Percentiles rank a stretch among this genome's conserved stretches.
Conservation (phyloP, 768 basidiomycete genomes). For the Podaxis sp. region DNA sequence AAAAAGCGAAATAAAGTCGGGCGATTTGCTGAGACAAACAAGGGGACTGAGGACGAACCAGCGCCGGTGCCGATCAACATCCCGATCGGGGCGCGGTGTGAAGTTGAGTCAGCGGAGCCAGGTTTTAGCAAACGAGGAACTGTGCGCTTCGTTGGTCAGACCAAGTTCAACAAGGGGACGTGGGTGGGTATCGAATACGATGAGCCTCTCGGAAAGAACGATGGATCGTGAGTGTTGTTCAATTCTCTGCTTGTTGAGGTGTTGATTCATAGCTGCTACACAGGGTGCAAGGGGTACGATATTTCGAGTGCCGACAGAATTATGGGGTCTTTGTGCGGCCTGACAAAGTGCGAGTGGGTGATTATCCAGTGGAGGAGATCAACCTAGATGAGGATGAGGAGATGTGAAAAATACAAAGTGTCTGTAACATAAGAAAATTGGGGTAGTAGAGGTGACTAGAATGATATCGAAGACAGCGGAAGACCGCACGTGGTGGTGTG, state of each 20-base stretch:
- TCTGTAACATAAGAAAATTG: background rate
- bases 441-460: background rate
- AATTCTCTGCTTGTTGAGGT: background rate
- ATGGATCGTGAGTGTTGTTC: conserved; percentile 73
- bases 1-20: conserved; percentile 86
- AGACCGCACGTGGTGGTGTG: conserved; percentile 22
- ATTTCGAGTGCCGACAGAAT: conserved; percentile 74
- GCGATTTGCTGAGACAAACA: conserved; percentile 65
- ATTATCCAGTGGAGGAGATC: conserved; percentile 83
- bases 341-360: conserved; percentile 76
- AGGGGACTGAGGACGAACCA: conserved; percentile 23
- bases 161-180: conserved; percentile 66
- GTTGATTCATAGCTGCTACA: conserved; percentile 4
- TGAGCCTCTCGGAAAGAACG: conserved; percentile 93
- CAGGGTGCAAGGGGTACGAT: conserved; percentile 82
- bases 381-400: conserved; percentile 72
- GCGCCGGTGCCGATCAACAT: conserved; percentile 40
- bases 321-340: conserved; percentile 86
- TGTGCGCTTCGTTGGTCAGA: conserved; percentile 80
- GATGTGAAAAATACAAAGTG: conserved; percentile 37
- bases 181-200: conserved; percentile 97
- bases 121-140: conserved; percentile 76
- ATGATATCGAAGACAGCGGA: conserved; percentile 8
- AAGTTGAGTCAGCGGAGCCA: conserved; percentile 69
- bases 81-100: conserved; percentile 70